These are phyloP conservation scores for Phytopythium montanum DNA, from an alignment of 352 stramenopile species.

Conservation along the genomic window DNA sequence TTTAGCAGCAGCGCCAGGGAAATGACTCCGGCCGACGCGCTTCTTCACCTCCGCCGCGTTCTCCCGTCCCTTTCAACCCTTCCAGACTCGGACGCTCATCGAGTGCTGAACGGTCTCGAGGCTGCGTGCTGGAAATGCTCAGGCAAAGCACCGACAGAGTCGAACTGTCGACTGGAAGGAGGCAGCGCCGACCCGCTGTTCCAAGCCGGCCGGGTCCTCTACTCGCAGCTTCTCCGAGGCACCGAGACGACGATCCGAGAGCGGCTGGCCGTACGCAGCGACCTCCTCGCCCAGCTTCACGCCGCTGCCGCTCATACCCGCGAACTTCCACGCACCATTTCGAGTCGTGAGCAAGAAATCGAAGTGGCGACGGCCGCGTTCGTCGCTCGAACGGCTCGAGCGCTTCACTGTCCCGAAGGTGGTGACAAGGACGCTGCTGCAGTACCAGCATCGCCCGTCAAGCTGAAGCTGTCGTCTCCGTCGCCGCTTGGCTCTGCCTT, in stretches of 20 bases:
- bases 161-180: neutral
- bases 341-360: conserved; percentile 7
- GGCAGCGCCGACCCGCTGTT: neutral
- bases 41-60: conserved; percentile 20
- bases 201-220: conserved; percentile 13
- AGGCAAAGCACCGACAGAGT: conserved; percentile 2
- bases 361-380: conserved; percentile 4
- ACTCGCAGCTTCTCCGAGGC: conserved; percentile 31
- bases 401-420: conserved; percentile 9
- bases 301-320: conserved; percentile 22
- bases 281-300: conserved; percentile 17
- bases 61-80: neutral
- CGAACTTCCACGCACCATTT: conserved; percentile 26
- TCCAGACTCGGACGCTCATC: neutral
- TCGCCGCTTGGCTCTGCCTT: conserved; percentile 1
- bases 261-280: conserved; percentile 13
- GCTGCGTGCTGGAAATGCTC: conserved; percentile 31
- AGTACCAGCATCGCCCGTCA: neutral
- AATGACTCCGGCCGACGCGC: conserved; percentile 28
- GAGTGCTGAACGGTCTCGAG: conserved; percentile 9
- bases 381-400: conserved; percentile 3
- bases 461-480: neutral
- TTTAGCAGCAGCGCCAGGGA: conserved; percentile 3
- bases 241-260: conserved; percentile 23
- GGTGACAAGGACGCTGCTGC: neutral